Evolutionary conservation across 2,329 filamentous ascomycete genomes (phyloP), one percentile per base, ranked within the genome.

Genomic region (Graphilbum ipis-grandicollis): DNA sequence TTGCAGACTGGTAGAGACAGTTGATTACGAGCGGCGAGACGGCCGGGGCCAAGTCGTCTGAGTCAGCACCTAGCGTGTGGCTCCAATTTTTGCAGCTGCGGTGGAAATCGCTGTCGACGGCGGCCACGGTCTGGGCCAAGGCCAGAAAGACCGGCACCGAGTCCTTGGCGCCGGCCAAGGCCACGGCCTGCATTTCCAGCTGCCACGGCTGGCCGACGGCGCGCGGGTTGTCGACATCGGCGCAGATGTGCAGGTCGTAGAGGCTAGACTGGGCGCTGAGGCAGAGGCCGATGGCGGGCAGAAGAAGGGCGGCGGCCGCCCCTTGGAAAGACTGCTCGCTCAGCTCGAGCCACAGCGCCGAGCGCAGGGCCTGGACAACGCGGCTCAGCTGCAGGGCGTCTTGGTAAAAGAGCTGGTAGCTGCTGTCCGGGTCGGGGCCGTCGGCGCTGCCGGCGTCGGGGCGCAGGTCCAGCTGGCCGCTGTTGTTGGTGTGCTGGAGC

Each of bases 231-330:
- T 41, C 39, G 21, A 31, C 30, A 18, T 43, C 43, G 30, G 38
- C 35, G 18, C 43, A 45, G 17, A 28, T 19, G 35, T 45, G 38
- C 7, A 19, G n/a, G 36, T 43, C 43, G 22, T 40, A 40, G 17
- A 45, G 41, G 18, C 19, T 34, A 12, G 43, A 26, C 31, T 36
- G 41, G 19, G 41, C 36, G 31, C 37, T 39, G 38, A 41, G 35
- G 26, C 33, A 28, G 10, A 45, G 21, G 13, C 35, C 39, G 9
- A 43, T 9, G 14, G 26, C 38, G 3, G 41, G 34, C 8, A 40
- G 31, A 17, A 43, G 34, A 13, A 33, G 14, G 5, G 8, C 22
- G 19, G 29, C 19, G 15, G 12, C 18, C 3, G 33, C 17, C 28
- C 22, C 10, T 19, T n/a, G 4, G 15, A 3, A 8, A 18, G 18